These are phyloP conservation scores for Hymenoscyphus repandus DNA, from an alignment of 2,329 filamentous ascomycete species.

Conservation along the genomic window DNA sequence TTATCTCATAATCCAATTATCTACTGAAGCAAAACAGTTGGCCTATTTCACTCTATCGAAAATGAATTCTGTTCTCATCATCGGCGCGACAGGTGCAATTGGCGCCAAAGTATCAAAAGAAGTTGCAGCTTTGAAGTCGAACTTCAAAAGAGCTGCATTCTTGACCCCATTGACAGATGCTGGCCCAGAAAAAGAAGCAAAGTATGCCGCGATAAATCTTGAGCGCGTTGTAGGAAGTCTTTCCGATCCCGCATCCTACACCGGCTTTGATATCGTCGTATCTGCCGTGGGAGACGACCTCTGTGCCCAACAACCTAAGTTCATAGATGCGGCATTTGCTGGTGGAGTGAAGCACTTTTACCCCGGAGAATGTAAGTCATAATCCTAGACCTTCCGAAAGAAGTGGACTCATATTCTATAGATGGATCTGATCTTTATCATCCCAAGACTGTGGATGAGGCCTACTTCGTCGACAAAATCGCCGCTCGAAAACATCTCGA, in stretches of 20 bases:
- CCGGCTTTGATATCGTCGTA: constrained; percentile 5
- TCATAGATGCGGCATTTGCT: constrained; percentile 3
- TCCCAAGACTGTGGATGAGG: background rate
- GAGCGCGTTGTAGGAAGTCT: constrained; percentile 1
- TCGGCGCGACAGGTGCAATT: constrained; percentile 3
- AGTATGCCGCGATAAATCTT: background rate
- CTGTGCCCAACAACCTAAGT: constrained; percentile 1
- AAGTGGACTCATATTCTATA: background rate
- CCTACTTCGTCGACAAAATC: constrained; percentile 5
- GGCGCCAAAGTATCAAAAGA: background rate
- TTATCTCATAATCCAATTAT: background rate
- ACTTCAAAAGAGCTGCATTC: constrained; percentile 1
- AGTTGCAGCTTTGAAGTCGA: background rate
- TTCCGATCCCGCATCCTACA: background rate
- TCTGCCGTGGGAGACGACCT: constrained; percentile 6
- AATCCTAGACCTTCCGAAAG: too few relatives aligned
- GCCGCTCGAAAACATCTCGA: constrained; percentile 3
- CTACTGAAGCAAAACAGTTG: background rate
- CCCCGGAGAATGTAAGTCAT: constrained; percentile 1
- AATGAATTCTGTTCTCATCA: constrained; percentile 2
- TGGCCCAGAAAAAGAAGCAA: constrained; percentile 1
- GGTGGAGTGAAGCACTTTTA: constrained; percentile 5
- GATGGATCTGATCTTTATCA: background rate
- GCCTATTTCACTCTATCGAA: background rate
- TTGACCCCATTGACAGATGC: constrained; percentile 1